Evolutionary conservation across 768 basidiomycete species (phyloP).

Genomic region (Xerocomellus chrysenteron): DNA sequence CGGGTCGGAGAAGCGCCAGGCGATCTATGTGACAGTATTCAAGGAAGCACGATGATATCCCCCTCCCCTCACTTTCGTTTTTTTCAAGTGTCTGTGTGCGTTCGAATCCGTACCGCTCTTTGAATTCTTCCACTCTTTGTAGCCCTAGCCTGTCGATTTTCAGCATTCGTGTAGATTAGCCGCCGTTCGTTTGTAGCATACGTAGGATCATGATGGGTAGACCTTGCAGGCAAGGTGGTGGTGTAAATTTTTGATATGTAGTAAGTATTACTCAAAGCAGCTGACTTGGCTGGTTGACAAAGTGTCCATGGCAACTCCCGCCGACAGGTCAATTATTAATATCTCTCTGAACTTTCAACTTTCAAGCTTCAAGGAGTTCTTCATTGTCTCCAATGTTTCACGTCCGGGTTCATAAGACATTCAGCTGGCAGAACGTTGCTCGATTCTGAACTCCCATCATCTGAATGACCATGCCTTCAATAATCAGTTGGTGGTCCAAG

Average conservation of each 20-base stretch:
- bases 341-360: too few species aligned
- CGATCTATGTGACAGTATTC: constrained; percentile 44
- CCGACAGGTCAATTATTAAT: too few species aligned
- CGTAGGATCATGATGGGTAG: neutral
- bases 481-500: neutral
- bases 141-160: constrained; percentile 17
- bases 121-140: constrained; percentile 9
- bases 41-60: constrained; percentile 32
- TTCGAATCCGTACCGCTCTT: neutral
- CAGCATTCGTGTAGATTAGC: neutral
- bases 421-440: neutral
- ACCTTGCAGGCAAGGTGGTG: too few species aligned
- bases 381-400: constrained; percentile 6
- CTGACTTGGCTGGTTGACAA: too few species aligned
- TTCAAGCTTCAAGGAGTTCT: too few species aligned
- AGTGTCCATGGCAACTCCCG: neutral
- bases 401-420: neutral
- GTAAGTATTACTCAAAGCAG: too few species aligned
- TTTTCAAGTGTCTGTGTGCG: neutral
- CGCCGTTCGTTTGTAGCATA: constrained; percentile 14
- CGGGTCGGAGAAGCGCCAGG: constrained; percentile 17
- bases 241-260: too few species aligned
- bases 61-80: neutral
- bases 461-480: constrained; percentile 1
- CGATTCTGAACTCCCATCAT: constrained; percentile 13